phyloP scores from a whole-genome alignment of 108 stramenopile species.

The Nitzschia putrida region DNA sequence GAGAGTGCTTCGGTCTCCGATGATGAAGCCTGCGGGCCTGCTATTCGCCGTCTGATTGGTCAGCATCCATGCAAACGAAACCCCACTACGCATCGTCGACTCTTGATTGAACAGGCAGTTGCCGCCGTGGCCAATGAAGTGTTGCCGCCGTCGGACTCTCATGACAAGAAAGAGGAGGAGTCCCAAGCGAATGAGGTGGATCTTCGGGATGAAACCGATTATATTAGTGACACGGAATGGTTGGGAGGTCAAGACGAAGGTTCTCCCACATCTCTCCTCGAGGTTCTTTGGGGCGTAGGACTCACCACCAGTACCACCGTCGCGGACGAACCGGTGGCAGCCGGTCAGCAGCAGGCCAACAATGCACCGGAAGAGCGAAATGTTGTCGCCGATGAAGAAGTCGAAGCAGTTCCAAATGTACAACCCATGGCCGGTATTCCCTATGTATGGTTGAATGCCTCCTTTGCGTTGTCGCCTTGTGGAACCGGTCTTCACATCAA shows the following conservation, averaged over 20 bases:
- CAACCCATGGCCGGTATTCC: conserved; percentile 30
- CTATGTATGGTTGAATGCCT: conserved; percentile 46
- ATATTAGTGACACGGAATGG: conserved; percentile 51
- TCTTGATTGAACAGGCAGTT: conserved; percentile 8
- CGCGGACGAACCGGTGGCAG: conserved; percentile 23
- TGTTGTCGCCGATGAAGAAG: conserved; percentile 30
- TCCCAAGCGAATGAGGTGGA: no score
- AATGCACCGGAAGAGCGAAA: not conserved
- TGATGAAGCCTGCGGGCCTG: conserved; percentile 34
- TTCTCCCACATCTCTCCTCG: conserved; percentile 7
- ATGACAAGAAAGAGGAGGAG: not conserved
- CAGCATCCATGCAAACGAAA: not conserved
- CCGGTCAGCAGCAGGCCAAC: conserved; percentile 17
- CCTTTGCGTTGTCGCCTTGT: conserved; percentile 40
- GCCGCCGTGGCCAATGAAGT: conserved; percentile 10
- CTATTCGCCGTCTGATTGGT: not conserved
- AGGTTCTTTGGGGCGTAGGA: conserved; percentile 16
- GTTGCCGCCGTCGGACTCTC: not conserved
- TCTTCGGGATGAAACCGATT: conserved; percentile 31
- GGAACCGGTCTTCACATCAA: conserved; percentile 33
- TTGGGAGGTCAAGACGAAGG: not conserved
- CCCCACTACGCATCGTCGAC: not conserved
- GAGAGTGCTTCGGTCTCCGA: conserved; percentile 50
- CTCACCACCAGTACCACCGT: conserved; percentile 20
- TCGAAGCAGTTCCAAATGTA: conserved; percentile 23